Evolutionary conservation across 805 yeast species (phyloP), one percentile per base, ranked within the genome.

Genomic region (Kodamaea jinghongensis): DNA sequence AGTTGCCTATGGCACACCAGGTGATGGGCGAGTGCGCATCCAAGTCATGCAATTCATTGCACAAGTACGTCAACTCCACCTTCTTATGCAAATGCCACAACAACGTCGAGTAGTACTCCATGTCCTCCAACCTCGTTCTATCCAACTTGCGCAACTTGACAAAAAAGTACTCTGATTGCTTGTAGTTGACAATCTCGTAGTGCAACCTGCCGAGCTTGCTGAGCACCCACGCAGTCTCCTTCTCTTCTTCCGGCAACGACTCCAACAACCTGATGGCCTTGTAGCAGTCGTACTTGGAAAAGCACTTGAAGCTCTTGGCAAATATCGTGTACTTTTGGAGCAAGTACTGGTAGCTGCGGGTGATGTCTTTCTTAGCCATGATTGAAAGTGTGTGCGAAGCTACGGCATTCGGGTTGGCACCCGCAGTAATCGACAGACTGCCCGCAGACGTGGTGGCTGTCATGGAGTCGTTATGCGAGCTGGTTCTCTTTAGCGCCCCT

Each of bases 11-110:
- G 1, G 85, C 82, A 47, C 93, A 84, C 98, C 99, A 91, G 0
- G 96, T 81, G 48, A 88, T 83, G 5, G 96, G 85, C 9, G 82
- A 69, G n/a, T 71, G 60, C 8, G 78, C 67, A 49, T 83, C 78
- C 12, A 80, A 66, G 42, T 81, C 86, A 46, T 81, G 70, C 30
- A 91, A 67, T 49, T 89, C 96, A 55, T 86, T 86, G 3, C 96
- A 86, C 41, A 93, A 69, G 51, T 75, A 80, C n/a, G 93, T 81
- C 37, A 93, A 70, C 40, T 83, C 90, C 14, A 79, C 76, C 34
- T 85, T 89, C 52, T 81, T 82, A 41, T 85, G 91, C 36, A 89
- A 63, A 65, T 93, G 98, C 99, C 99, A 91, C 43, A 91, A 69
- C 20, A 89, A 67, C 0, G 98, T 91, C 0, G 96, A 88, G 55